These are phyloP conservation scores for Pichia deserticola DNA, from an alignment of 805 yeast genomes.

Conservation along the genomic window DNA sequence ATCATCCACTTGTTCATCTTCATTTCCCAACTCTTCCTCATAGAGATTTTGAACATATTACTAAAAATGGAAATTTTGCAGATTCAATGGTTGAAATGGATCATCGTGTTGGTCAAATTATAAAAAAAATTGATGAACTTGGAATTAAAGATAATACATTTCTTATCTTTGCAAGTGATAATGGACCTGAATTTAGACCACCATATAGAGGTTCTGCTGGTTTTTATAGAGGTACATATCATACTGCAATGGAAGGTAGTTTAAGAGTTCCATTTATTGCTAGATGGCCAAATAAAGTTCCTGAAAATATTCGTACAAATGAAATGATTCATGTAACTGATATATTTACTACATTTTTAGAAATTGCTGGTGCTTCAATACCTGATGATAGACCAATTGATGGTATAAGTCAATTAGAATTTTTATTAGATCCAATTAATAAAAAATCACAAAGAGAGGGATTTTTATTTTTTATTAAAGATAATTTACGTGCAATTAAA, in stretches of 20 bases:
- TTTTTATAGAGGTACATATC: neutral
- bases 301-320: neutral
- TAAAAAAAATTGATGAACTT: neutral
- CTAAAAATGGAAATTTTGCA: neutral
- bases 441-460: neutral
- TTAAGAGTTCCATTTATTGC: neutral
- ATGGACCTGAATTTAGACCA: neutral
- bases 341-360: neutral
- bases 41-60: neutral
- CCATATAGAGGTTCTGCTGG: slow-evolving; percentile 1
- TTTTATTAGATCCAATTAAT: neutral
- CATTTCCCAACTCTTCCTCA: neutral
- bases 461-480: neutral
- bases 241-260: slow-evolving; percentile 1
- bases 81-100: slow-evolving; percentile 1
- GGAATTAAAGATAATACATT: neutral
- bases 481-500: slow-evolving; percentile 28
- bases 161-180: neutral
- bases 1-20: neutral
- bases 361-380: neutral
- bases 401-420: neutral
- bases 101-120: neutral
- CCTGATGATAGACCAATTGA: neutral
- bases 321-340: neutral
- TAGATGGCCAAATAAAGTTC: neutral